Evolutionary conservation across 2,329 filamentous ascomycete genomes (phyloP).

Genomic region (Cordyceps fumosorosea): DNA sequence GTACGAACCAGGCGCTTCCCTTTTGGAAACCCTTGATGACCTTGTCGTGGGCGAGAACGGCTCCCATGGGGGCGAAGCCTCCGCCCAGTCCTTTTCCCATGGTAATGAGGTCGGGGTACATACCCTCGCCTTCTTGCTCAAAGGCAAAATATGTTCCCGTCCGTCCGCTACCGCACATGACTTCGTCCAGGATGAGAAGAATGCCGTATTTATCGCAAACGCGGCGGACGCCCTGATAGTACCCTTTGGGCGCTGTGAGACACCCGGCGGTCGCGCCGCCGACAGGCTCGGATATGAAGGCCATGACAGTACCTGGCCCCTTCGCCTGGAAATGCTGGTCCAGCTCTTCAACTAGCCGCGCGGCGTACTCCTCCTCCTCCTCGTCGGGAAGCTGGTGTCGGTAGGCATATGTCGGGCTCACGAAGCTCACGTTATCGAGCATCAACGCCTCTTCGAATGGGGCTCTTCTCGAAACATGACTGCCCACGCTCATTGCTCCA

Average conservation of each 20-base stretch:
- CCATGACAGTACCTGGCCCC: not conserved
- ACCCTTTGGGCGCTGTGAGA: not conserved
- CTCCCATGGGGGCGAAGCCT: not conserved
- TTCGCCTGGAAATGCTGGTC: not conserved
- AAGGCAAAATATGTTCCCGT: not conserved
- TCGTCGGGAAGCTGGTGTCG: not conserved
- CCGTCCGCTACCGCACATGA: not conserved
- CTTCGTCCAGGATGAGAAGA: not conserved
- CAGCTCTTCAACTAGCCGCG: not conserved
- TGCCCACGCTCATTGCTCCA: not conserved
- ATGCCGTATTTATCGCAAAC: not conserved
- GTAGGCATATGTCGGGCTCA: not conserved
- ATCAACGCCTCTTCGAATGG: not conserved
- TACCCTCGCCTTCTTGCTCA: not conserved
- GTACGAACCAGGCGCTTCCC: not conserved
- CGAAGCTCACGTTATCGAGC: not conserved
- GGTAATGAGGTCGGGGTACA: not conserved
- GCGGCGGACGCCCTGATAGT: not conserved
- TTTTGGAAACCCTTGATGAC: not conserved
- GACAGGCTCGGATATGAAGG: not conserved
- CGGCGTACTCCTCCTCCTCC: not conserved
- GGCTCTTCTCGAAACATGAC: not conserved
- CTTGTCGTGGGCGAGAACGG: not conserved
- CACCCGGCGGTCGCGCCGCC: not conserved
- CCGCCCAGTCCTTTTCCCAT: not conserved